These are phyloP conservation scores for Penicillium fimorum DNA, from an alignment of 495 filamentous ascomycete species.

Conservation along the genomic window DNA sequence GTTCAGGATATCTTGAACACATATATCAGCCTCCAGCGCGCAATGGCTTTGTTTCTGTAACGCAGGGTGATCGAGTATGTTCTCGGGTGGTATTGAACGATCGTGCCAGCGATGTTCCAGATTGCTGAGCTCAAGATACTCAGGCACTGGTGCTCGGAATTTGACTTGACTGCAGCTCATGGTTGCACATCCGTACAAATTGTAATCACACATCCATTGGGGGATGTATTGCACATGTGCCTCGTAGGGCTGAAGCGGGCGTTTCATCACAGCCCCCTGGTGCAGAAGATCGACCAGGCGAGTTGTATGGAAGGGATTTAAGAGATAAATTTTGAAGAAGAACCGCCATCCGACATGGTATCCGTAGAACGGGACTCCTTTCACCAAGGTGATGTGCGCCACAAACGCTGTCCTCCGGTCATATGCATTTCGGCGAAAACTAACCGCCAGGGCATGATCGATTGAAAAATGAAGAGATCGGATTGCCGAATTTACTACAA, in stretches of 20 bases:
- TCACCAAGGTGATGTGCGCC: constrained; percentile 85
- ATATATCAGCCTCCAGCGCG: constrained; percentile 83
- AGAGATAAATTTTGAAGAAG: constrained; percentile 90
- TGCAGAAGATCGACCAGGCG: constrained; percentile 80
- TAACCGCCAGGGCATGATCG: constrained; percentile 78
- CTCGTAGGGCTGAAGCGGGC: constrained; percentile 84
- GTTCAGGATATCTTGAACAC: constrained; percentile 86
- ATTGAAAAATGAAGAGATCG: constrained; percentile 72
- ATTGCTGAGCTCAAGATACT: constrained; percentile 55
- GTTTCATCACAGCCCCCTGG: constrained; percentile 81
- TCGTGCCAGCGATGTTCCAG: constrained; percentile 76
- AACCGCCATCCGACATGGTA: constrained; percentile 89
- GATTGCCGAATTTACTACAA: constrained; percentile 66
- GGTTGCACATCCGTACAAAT: constrained; percentile 88
- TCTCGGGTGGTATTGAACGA: constrained; percentile 55
- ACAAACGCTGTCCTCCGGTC: constrained; percentile 71
- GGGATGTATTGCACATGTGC: constrained; percentile 86
- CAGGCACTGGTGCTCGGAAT: constrained; percentile 77
- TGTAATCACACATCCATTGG: constrained; percentile 98
- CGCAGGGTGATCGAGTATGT: constrained; percentile 55
- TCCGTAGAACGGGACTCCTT: constrained; percentile 93
- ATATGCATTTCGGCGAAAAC: constrained; percentile 71
- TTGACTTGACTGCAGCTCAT: constrained; percentile 65
- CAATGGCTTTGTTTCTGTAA: constrained; percentile 83
- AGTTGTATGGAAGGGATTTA: constrained; percentile 79